Conservation (phyloP, 768 basidiomycete species). For the Mycena floridula region DNA sequence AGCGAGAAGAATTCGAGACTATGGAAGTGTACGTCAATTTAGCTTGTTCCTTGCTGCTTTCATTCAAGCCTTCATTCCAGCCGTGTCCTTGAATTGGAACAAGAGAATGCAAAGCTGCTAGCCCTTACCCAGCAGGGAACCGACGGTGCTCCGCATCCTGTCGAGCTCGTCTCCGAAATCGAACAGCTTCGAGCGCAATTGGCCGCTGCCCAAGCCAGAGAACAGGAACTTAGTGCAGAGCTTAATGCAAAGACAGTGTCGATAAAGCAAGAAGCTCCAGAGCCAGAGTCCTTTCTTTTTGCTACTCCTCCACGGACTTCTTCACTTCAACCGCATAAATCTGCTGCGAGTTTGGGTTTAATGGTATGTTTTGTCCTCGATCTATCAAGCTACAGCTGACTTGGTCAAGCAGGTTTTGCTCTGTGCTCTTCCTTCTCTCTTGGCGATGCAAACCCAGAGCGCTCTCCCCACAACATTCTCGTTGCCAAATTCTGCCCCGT, state of each 20-base stretch:
- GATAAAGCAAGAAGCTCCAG: slow-evolving; percentile 56
- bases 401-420: slow-evolving; percentile 58
- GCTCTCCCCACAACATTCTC: slow-evolving; percentile 51
- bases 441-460: slow-evolving; percentile 59
- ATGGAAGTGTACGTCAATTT: slow-evolving; percentile 76
- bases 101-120: slow-evolving; percentile 73
- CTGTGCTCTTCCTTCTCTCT: slow-evolving; percentile 69
- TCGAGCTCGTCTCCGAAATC: slow-evolving; percentile 49
- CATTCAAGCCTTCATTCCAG: slow-evolving; percentile 30
- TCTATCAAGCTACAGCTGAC: slow-evolving; percentile 2
- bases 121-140: slow-evolving; percentile 45
- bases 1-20: slow-evolving; percentile 85
- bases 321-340: slow-evolving; percentile 47
- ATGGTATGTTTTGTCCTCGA: slow-evolving; percentile 45
- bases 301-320: slow-evolving; percentile 31
- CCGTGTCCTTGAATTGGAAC: slow-evolving; percentile 78
- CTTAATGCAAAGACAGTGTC: slow-evolving; percentile 37
- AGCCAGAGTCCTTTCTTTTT: slow-evolving; percentile 42
- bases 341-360: slow-evolving; percentile 61
- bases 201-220: slow-evolving; percentile 59
- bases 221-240: slow-evolving; percentile 58
- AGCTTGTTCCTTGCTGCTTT: slow-evolving; percentile 9
- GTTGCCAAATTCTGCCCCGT: slow-evolving; percentile 39
- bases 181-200: slow-evolving; percentile 64
- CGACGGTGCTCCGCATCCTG: slow-evolving; percentile 21